Evolutionary conservation across 257 asterid species (phyloP), one percentile per base, ranked within the genome.

Genomic region (Penstemon newberryi): DNA sequence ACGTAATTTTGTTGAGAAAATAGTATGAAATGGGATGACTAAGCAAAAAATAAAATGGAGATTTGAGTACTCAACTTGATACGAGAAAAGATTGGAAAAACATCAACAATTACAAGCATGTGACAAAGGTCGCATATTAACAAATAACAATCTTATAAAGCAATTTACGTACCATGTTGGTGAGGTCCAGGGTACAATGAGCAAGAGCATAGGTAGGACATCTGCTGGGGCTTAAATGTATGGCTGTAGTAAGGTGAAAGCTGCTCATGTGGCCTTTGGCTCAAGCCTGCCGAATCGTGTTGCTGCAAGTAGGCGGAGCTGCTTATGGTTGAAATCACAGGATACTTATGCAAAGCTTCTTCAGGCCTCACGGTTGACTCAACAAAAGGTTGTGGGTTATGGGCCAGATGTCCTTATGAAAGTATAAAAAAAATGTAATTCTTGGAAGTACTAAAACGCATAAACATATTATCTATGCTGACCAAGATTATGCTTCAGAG

Each of bases 171-270:
- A 46, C 75, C 70, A 39, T 63, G 54, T 15, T 56, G 69, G 58
- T 56, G 60, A 43, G 18, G 40, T 8, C 74, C 74, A 70, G 44
- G 42, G 55, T 60, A 43, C 68, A 70, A 70, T 50, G 51, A 62
- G 56, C 60, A 38, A 8, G 39, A 50, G 51, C 60, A 44, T 8
- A 25, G 63, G 56, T 8, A 44, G 39, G 75, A 46, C 65, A 63
- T 36, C 63, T 63, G 65, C 63, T 56, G 73, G 45, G 70, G 57
- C 51, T 53, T 62, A 8, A 11, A 46, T 41, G 63, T 43, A 42
- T 70, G 68, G 65, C 64, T 64, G 69, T 63, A 53, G 56, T 56
- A 71, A 63, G 65, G 37, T 56, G 73, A 38, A 56, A 51, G 39
- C 9, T 38, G 61, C 7, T 70, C 68, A 37, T 49, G 52, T 42